phyloP scores from a whole-genome alignment of 306 rosid genomes.

The Sindora glabra region DNA sequence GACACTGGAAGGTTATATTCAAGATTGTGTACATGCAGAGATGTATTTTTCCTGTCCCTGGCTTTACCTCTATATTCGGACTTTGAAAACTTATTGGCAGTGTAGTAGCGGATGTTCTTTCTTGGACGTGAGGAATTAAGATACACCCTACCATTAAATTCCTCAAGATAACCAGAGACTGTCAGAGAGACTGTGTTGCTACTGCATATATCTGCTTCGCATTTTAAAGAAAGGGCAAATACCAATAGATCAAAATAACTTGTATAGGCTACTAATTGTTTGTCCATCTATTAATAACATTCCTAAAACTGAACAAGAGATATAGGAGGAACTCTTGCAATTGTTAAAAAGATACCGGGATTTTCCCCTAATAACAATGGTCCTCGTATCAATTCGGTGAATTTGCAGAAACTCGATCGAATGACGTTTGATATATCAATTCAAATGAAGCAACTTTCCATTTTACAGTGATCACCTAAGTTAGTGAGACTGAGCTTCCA shows the following conservation, averaged over 20 bases:
- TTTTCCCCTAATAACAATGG: constrained; percentile 21
- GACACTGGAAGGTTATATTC: too few species aligned
- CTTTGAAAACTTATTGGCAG: too few species aligned
- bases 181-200: constrained; percentile 9
- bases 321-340: constrained; percentile 18
- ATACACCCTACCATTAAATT: too few species aligned
- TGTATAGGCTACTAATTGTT: constrained; percentile 46
- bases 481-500: constrained; percentile 77
- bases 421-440: constrained; percentile 13
- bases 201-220: constrained; percentile 13
- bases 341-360: constrained; percentile 14
- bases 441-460: constrained; percentile 10
- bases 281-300: constrained; percentile 8
- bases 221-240: constrained; percentile 1
- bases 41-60: too few species aligned
- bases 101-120: too few species aligned
- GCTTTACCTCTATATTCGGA: too few species aligned
- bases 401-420: constrained; percentile 22
- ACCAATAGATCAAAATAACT: constrained; percentile 28
- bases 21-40: too few species aligned
- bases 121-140: too few species aligned
- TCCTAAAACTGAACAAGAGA: neutral
- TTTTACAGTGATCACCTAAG: neutral
- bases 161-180: too few species aligned
- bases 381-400: constrained; percentile 28